phyloP scores from a whole-genome alignment of 2,329 filamentous ascomycete species.

The Curvularia hawaiiensis region DNA sequence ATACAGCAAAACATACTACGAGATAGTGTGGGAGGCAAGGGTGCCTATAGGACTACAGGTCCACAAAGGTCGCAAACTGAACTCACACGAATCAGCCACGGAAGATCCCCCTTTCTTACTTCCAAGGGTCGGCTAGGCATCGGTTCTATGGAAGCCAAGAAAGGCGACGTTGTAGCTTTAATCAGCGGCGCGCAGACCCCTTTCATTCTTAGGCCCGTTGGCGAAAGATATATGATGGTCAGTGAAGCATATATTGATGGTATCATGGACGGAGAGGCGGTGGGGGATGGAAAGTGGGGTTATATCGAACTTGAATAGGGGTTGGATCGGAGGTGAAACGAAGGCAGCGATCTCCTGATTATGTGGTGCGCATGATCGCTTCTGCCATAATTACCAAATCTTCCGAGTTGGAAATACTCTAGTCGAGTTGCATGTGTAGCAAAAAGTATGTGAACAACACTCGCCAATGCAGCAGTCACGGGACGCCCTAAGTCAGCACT shows the following conservation, averaged over 20 bases:
- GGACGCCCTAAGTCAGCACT: too few relatives aligned
- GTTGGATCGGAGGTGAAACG: background rate
- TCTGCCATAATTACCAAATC: background rate
- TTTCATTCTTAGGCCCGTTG: conserved; percentile 17
- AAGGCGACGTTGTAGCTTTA: conserved; percentile 19
- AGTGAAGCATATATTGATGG: conserved; percentile 28
- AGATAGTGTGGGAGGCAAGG: too few relatives aligned
- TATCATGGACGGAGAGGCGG: conserved; percentile 27
- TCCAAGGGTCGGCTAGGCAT: conserved; percentile 19
- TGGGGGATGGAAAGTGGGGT: background rate
- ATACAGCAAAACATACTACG: too few relatives aligned
- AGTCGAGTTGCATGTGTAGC: too few relatives aligned
- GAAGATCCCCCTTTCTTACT: conserved; percentile 19
- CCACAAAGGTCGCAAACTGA: too few relatives aligned
- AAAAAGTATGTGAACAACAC: too few relatives aligned
- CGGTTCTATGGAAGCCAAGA: conserved; percentile 7
- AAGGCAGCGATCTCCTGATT: background rate
- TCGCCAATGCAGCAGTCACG: too few relatives aligned
- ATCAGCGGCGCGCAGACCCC: conserved; percentile 21
- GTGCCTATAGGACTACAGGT: too few relatives aligned
- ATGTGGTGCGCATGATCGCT: background rate
- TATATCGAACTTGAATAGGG: background rate
- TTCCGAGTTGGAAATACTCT: background rate
- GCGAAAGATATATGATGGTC: conserved; percentile 12
- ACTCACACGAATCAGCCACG: conserved; percentile 5